Evolutionary conservation across 495 filamentous ascomycete genomes (phyloP), one percentile per base, ranked within the genome.

Genomic region (Penicillium ucsense): DNA sequence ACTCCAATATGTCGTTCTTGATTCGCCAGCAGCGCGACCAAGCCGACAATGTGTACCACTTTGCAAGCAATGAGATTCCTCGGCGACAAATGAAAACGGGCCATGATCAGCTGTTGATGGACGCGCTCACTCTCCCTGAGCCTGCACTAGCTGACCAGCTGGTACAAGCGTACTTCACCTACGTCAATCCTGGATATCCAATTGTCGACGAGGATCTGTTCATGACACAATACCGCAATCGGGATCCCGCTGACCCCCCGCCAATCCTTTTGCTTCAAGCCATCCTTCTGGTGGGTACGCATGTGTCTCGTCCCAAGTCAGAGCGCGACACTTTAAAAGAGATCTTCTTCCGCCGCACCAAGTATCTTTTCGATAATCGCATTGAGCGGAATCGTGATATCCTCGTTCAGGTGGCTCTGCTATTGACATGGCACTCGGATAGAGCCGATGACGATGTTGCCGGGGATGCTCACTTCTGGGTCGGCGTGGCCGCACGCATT

Each of bases 1-100:
- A 67, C 32, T 76, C 73, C 4, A 76, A 76, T 41, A 70, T 76
- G 65, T 73, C 71, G n/a, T 74, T 72, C 41, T 53, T 76, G 49
- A 71, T 76, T 38, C 67, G 69, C 45, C 72, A 74, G 49, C 67
- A 72, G 46, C 67, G 71, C 32, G 62, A 71, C 28, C 63, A 63
- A 40, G 71, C 70, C 48, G 68, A 72, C 40, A 62, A 69, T 52
- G 69, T 72, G 31, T 71, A 71, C 39, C 71, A 74, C 51, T 71
- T 74, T 43, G 67, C 71, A 8, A 71, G 67, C 42, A 71, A 74
- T 46, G 71, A 72, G 41, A 72, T 73, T 27, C 68, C 71, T 9
- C 62, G 71, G 31, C 61, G 69, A 35, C 68, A 71, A 45, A 53
- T 71, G 48, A 62, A 65, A 39, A 71, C 66, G 4, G 71, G 69